A percentile compares a stretch with the other conserved stretches of the same genome.
Evolutionary conservation across 2,329 filamentous ascomycete genomes (phyloP).

Genomic region (Apiospora aurea): DNA sequence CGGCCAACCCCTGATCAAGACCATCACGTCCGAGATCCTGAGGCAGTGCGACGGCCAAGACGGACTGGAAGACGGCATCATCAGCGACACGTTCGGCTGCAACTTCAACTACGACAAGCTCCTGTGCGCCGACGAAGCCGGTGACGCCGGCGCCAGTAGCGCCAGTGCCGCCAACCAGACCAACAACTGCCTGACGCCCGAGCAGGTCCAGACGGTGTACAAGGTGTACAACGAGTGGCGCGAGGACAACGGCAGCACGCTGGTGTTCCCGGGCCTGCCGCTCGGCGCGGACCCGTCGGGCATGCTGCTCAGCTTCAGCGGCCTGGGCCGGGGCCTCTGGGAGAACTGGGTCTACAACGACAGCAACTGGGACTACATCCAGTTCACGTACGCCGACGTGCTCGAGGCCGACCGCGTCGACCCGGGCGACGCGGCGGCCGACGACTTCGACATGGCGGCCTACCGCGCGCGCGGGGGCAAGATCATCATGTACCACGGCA

Average conservation of each 20-base stretch:
- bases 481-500: conserved; percentile 47
- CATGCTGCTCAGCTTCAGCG: conserved; percentile 28
- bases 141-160: too few species aligned
- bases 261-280: conserved; percentile 38
- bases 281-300: conserved; percentile 36
- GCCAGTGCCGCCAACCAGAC: conserved; percentile 29
- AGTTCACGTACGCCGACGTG: conserved; percentile 39
- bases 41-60: conserved; percentile 54
- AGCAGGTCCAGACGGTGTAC: conserved; percentile 46
- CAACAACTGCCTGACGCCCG: conserved; percentile 46
- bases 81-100: conserved; percentile 50
- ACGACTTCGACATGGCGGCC: conserved; percentile 42
- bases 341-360: conserved; percentile 39
- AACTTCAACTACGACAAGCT: conserved; percentile 46
- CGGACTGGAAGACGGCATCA: conserved; percentile 50
- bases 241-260: conserved; percentile 35
- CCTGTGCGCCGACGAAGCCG: conserved; percentile 37
- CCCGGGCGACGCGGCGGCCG: conserved; percentile 34
- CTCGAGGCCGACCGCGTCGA: conserved; percentile 37
- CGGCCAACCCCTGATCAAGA: conserved; percentile 46
- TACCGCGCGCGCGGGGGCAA: conserved; percentile 44
- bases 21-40: conserved; percentile 49
- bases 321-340: conserved; percentile 35
- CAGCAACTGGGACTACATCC: conserved; percentile 38
- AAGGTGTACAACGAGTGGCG: conserved; percentile 40